Conservation (phyloP, 2,329 filamentous ascomycete species). For the Diaporthe longicolla region DNA sequence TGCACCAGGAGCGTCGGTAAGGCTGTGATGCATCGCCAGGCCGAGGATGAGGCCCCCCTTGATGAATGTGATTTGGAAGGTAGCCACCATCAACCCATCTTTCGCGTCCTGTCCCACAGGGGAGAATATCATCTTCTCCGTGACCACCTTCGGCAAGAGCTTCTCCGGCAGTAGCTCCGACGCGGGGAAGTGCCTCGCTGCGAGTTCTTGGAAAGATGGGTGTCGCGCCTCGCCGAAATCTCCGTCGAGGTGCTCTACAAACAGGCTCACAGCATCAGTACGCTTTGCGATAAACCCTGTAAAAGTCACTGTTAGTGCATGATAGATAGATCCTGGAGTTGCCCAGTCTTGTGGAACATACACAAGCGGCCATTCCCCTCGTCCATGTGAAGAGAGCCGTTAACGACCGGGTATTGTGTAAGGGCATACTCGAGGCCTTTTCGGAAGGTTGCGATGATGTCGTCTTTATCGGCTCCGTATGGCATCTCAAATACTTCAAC, state of each 20-base stretch:
- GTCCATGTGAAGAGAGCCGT: constrained; percentile 21
- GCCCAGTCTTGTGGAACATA: not conserved
- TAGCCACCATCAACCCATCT: constrained; percentile 34
- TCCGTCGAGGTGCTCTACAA: constrained; percentile 22
- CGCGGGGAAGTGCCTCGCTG: constrained; percentile 8
- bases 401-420: constrained; percentile 22
- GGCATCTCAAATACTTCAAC: constrained; percentile 26
- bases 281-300: constrained; percentile 13
- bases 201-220: constrained; percentile 14
- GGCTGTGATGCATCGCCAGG: constrained; percentile 47
- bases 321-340: not conserved
- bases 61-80: constrained; percentile 49
- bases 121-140: constrained; percentile 23
- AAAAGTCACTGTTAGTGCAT: not conserved
- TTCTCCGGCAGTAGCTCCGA: not conserved
- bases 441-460: not conserved
- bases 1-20: constrained; percentile 46
- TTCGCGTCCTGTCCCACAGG: constrained; percentile 13
- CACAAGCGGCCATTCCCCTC: constrained; percentile 25
- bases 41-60: constrained; percentile 48
- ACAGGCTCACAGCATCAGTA: constrained; percentile 12
- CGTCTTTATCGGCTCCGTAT: constrained; percentile 16
- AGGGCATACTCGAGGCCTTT: constrained; percentile 23
- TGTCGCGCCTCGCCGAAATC: constrained; percentile 10
- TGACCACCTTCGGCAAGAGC: constrained; percentile 17